Conservation (phyloP, 2,329 filamentous ascomycete genomes). For the Myriosclerotinia curreyana region DNA sequence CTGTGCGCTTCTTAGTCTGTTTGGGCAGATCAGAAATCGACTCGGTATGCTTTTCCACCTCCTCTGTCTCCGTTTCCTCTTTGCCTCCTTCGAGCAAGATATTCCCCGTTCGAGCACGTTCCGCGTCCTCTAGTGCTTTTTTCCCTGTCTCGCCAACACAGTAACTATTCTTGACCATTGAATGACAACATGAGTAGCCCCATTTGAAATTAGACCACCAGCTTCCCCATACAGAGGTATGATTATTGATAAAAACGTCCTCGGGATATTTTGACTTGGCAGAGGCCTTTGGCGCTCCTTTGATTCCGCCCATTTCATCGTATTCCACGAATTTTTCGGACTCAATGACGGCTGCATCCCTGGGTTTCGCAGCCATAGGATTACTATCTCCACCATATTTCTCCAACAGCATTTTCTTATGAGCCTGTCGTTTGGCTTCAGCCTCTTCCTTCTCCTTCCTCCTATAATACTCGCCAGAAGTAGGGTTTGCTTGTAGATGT, state of each 20-base stretch:
- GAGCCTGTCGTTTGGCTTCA: constrained; percentile 64
- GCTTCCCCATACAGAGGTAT: constrained; percentile 89
- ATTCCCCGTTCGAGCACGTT: constrained; percentile 52
- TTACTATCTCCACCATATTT: constrained; percentile 75
- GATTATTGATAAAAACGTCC: constrained; percentile 85
- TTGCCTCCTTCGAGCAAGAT: constrained; percentile 36
- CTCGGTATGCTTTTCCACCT: constrained; percentile 38
- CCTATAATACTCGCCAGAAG: constrained; percentile 79
- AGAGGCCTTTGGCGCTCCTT: constrained; percentile 73
- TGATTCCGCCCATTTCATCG: constrained; percentile 83
- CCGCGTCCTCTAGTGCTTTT: constrained; percentile 72
- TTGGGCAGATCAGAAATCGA: constrained; percentile 30
- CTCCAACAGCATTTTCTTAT: constrained; percentile 68
- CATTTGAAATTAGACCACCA: constrained; percentile 97
- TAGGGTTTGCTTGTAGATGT: constrained; percentile 95
- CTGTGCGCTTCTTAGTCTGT: constrained; percentile 65
- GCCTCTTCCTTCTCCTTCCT: constrained; percentile 76
- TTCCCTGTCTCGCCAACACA: constrained; percentile 92
- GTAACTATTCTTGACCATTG: constrained; percentile 91
- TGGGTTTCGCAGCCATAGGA: constrained; percentile 57
- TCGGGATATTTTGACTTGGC: constrained; percentile 91
- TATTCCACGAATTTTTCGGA: constrained; percentile 92
- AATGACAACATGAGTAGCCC: constrained; percentile 96
- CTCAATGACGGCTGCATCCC: constrained; percentile 67
- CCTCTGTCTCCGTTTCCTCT: constrained; percentile 37